Base-by-base conservation (phyloP, 1,284 basidiomycete genomes). In the Tilletia horrida region DNA sequence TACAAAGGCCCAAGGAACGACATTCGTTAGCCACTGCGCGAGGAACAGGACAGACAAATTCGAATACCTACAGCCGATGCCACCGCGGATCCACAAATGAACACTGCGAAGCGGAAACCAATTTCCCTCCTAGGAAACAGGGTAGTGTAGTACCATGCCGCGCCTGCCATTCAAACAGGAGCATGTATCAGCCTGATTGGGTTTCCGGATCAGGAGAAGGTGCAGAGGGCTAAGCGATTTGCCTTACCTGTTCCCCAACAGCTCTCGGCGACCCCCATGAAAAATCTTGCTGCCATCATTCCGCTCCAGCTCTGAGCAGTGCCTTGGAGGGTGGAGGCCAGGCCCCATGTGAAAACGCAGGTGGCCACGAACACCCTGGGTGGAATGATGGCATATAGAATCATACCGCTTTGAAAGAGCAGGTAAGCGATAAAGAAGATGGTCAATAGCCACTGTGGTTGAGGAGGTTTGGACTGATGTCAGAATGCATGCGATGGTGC, bases 111-210 rank as follows among this genome's bases (percentile, higher is more conserved):
- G 23, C 80, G 67, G 40, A 79, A 48, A 0, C 80, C 80, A 23
- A 82, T 71, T 57, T 81, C 80, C 1, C 68, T 75, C 13, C 66
- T 65, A 0, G 75, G 76, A 23, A 75, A 81, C 68, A 81, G 80
- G 67, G 81, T 79, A 40, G 66, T 67, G 3, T 76, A 62, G 40
- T 73, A 80, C 43, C 75, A 67, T 1, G 74, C 72, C 2, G 74
- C 73, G 1, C 35, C 35, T 40, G 35, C 6, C 4, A 40, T 4
- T 4, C 4, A 40, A 4, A 40, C 4, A 40, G 11, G 35, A 40
- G 35, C 35, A 11, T 40, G 35, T n/a, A 40, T 40, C 6, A 40
- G 35, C 35, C 11, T 40, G 35, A n/a, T 40, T 11, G 35, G 11
- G n/a, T n/a, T n/a, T n/a, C 35, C 35, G 35, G 6, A 11, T 40